These are phyloP conservation scores for Artemisia princeps DNA, from an alignment of 140 eudicot genomes.

Conservation along the genomic window DNA sequence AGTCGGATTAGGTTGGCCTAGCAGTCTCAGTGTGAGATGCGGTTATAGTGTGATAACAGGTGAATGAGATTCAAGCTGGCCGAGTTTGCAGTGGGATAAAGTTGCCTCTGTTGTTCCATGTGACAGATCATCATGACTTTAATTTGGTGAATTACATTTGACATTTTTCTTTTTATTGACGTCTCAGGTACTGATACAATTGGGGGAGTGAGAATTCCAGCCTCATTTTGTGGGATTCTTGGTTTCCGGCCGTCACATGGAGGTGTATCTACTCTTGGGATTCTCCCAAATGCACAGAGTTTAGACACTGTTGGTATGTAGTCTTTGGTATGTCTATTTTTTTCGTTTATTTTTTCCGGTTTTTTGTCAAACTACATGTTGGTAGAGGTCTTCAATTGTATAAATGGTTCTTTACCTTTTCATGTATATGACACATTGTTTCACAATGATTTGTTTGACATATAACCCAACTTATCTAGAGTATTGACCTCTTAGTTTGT, in stretches of 20 bases:
- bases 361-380: constrained; percentile 6
- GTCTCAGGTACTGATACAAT: constrained; percentile 64
- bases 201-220: constrained; percentile 77
- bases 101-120: background rate
- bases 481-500: background rate
- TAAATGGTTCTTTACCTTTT: too few relatives aligned
- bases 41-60: too few relatives aligned
- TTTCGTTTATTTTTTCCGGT: background rate
- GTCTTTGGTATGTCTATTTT: constrained; percentile 21
- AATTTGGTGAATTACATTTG: background rate
- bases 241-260: constrained; percentile 97
- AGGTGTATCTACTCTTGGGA: constrained; percentile 61
- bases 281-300: constrained; percentile 75
- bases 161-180: constrained; percentile 11
- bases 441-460: too few relatives aligned
- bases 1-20: too few relatives aligned
- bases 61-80: background rate
- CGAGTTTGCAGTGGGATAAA: background rate
- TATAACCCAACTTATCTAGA: too few relatives aligned
- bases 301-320: constrained; percentile 91
- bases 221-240: constrained; percentile 82
- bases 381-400: background rate
- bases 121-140: background rate
- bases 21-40: too few relatives aligned
- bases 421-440: too few relatives aligned